A percentile compares a stretch with the other conserved stretches of the same genome.
Evolutionary conservation across 495 filamentous ascomycete genomes (phyloP).

Genomic region (Aspergillus incahuasiensis): DNA sequence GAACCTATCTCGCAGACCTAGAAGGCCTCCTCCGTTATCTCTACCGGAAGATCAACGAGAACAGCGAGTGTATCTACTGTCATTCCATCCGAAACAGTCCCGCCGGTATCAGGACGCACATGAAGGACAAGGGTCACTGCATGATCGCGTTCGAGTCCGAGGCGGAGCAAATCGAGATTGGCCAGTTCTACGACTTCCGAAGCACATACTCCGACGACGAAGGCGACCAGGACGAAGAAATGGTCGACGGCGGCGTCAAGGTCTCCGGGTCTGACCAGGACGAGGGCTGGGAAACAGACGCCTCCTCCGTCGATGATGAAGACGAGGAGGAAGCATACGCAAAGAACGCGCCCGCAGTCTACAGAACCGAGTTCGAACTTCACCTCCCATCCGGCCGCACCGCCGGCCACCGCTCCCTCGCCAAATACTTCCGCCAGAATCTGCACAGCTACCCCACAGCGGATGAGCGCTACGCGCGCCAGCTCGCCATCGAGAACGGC

Average conservation of each 20-base stretch:
- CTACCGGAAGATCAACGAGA: conserved; percentile 66
- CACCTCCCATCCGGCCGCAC: conserved; percentile 87
- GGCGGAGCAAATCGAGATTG: conserved; percentile 88
- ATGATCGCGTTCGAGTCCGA: conserved; percentile 90
- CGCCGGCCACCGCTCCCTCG: conserved; percentile 85
- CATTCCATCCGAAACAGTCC: conserved; percentile 68
- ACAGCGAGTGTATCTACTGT: conserved; percentile 81
- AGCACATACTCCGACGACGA: conserved; percentile 83
- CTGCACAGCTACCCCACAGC: conserved; percentile 72
- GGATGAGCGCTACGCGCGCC: conserved; percentile 51
- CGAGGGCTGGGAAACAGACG: conserved; percentile 90
- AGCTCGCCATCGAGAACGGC: conserved; percentile 45
- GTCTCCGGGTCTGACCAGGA: conserved; percentile 36
- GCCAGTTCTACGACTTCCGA: conserved; percentile 97
- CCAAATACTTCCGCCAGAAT: conserved; percentile 88
- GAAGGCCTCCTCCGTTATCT: conserved; percentile 77
- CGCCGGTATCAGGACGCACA: conserved; percentile 82
- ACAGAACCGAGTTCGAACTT: conserved; percentile 86
- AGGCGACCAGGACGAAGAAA: conserved; percentile 22
- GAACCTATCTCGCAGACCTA: conserved; percentile 70
- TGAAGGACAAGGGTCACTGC: conserved; percentile 94
- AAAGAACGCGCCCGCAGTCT: conserved; percentile 59
- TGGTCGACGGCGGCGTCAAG: conserved; percentile 36
- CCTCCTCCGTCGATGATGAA: conserved; percentile 66
- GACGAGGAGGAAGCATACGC: conserved; percentile 29